Conservation (phyloP, 2,329 filamentous ascomycete genomes). For the Penicillium verrucosum region DNA sequence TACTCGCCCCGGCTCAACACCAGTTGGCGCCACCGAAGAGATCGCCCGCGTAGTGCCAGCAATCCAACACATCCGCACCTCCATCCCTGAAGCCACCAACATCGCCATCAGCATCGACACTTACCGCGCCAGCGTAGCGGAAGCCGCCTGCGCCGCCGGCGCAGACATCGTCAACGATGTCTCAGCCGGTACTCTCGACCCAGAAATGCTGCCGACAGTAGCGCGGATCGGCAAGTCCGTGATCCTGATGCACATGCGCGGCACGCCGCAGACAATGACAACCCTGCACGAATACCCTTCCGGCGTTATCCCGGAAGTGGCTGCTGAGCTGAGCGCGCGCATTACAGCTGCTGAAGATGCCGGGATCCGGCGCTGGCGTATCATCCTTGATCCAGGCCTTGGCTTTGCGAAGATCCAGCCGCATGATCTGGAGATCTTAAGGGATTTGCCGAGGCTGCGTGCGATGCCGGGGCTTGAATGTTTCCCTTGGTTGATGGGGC, state of each 20-base stretch:
- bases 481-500: conserved; percentile 85
- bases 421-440: conserved; percentile 79
- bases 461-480: conserved; percentile 43
- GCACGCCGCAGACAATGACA: conserved; percentile 78
- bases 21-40: conserved; percentile 72
- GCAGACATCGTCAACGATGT: conserved; percentile 96
- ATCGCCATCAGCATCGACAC: conserved; percentile 88
- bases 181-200: conserved; percentile 75
- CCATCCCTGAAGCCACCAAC: conserved; percentile 58
- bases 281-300: conserved; percentile 64
- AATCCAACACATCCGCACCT: conserved; percentile 66
- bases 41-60: conserved; percentile 72
- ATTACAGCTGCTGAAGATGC: conserved; percentile 73
- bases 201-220: conserved; percentile 76
- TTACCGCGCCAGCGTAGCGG: conserved; percentile 80
- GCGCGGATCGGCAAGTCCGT: conserved; percentile 76
- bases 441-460: conserved; percentile 62
- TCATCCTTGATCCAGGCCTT: conserved; percentile 88
- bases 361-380: conserved; percentile 86
- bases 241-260: conserved; percentile 90
- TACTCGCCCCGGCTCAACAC: conserved; percentile 70
- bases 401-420: conserved; percentile 83
- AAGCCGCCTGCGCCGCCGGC: conserved; percentile 70
- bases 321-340: conserved; percentile 64
- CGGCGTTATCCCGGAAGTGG: conserved; percentile 64